Evolutionary conservation across 2,329 filamentous ascomycete species (phyloP).

Genomic region (Colletotrichum sp.): DNA sequence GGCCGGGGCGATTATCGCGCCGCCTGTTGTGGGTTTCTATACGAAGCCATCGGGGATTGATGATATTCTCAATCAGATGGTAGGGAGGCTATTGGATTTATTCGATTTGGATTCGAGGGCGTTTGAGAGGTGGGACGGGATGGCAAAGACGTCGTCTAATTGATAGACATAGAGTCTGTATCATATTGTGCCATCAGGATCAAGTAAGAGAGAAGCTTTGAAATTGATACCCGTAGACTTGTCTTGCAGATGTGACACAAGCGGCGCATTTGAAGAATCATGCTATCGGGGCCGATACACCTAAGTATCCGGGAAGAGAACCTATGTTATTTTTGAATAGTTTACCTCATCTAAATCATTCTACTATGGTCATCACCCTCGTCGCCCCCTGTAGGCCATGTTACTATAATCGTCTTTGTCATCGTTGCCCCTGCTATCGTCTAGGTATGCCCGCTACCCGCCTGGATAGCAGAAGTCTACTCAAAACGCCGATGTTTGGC

Average conservation of each 20-base stretch:
- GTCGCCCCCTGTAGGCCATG: too few species aligned
- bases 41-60: constrained; percentile 41
- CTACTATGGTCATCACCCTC: too few species aligned
- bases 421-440: too few species aligned
- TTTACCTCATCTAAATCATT: too few species aligned
- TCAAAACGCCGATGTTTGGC: background rate
- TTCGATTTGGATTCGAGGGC: constrained; percentile 45
- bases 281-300: too few species aligned
- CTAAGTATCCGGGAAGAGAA: too few species aligned
- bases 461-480: too few species aligned
- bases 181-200: background rate
- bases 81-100: constrained; percentile 51
- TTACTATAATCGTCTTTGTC: too few species aligned
- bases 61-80: constrained; percentile 49
- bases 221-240: background rate
- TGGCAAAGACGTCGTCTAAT: background rate
- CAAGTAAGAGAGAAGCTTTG: background rate
- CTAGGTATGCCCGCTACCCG: too few species aligned
- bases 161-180: background rate
- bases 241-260: background rate
- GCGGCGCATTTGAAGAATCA: too few species aligned
- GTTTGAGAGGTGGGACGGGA: constrained; percentile 43
- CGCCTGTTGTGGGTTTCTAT: constrained; percentile 50
- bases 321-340: too few species aligned
- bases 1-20: constrained; percentile 47